Percentiles rank a stretch among this genome's conserved stretches.
Evolutionary conservation across 805 yeast genomes (phyloP).

Genomic region (Starmera dryadoides): DNA sequence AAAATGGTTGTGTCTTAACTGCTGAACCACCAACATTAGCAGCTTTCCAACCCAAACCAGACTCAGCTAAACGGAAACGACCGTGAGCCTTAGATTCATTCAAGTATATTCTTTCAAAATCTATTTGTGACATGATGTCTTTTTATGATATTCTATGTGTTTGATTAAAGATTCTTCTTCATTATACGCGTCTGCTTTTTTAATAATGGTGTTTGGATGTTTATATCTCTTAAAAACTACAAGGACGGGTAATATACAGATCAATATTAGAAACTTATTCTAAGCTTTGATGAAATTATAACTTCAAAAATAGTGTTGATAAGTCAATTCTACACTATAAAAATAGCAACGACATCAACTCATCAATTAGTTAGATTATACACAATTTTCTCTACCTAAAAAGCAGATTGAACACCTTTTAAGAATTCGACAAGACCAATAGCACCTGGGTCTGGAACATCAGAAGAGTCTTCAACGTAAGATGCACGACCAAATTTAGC

Average conservation of each 20-base stretch:
- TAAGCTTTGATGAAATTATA: too few species aligned
- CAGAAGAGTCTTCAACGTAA: conserved; percentile 66
- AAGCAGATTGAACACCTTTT: conserved; percentile 27
- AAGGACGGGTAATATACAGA: too few species aligned
- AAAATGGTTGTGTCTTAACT: conserved; percentile 61
- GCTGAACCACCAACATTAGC: conserved; percentile 41
- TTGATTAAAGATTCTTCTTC: neutral
- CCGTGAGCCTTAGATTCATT: conserved; percentile 83
- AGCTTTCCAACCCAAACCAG: conserved; percentile 98
- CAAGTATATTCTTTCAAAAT: conserved; percentile 84
- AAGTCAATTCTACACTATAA: too few species aligned
- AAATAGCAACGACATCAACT: too few species aligned
- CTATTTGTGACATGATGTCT: conserved; percentile 22
- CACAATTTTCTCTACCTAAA: conserved; percentile 1
- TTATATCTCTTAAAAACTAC: too few species aligned
- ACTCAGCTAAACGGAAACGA: conserved; percentile 87
- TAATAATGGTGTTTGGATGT: neutral
- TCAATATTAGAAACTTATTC: too few species aligned
- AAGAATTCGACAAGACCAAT: conserved; percentile 63
- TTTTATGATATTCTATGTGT: too few species aligned
- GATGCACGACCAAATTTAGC: conserved; percentile 95
- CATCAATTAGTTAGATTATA: too few species aligned
- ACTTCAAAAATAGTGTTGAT: too few species aligned
- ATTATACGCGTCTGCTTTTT: neutral
- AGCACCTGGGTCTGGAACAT: conserved; percentile 94